Percentiles rank a stretch among this genome's conserved stretches.
Conservation (phyloP, 1,139 yeast species). For the Yamadazyma spencermartinsiae region DNA sequence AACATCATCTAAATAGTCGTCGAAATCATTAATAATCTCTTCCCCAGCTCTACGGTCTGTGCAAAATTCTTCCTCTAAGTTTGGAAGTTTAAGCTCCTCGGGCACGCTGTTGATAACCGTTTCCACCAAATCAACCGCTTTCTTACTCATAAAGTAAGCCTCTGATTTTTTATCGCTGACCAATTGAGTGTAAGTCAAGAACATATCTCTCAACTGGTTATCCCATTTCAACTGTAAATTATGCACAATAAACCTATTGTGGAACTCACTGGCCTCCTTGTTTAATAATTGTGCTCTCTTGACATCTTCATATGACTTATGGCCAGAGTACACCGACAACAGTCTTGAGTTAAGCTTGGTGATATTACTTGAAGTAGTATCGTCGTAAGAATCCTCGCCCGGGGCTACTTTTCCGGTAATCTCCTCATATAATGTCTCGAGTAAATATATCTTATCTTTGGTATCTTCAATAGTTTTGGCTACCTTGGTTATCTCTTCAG, state of each 20-base stretch:
- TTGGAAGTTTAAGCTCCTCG: constrained; percentile 8
- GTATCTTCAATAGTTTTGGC: constrained; percentile 8
- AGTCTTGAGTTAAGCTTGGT: constrained; percentile 16
- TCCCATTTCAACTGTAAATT: constrained; percentile 81
- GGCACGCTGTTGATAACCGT: constrained; percentile 28
- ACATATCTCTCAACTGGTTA: constrained; percentile 59
- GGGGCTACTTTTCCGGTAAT: constrained; percentile 11
- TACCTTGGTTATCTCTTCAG: constrained; percentile 9
- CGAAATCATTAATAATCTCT: constrained; percentile 36
- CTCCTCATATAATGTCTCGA: constrained; percentile 15
- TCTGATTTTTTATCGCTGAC: constrained; percentile 57
- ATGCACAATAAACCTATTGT: constrained; percentile 78
- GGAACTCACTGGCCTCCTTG: constrained; percentile 43
- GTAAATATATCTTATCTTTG: constrained; percentile 13
- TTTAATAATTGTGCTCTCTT: constrained; percentile 30
- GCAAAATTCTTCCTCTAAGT: constrained; percentile 16
- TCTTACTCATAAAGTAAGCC: constrained; percentile 63
- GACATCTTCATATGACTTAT: constrained; percentile 28
- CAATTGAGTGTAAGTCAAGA: constrained; percentile 62
- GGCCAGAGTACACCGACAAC: constrained; percentile 31
- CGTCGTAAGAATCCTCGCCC: constrained; percentile 12
- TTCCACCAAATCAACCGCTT: constrained; percentile 67
- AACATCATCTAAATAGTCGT: constrained; percentile 30
- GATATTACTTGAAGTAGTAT: constrained; percentile 8
- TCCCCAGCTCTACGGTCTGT: constrained; percentile 25